Evolutionary conservation across 75 land plant species (phyloP).

Genomic region (Cunninghamia lanceolata): DNA sequence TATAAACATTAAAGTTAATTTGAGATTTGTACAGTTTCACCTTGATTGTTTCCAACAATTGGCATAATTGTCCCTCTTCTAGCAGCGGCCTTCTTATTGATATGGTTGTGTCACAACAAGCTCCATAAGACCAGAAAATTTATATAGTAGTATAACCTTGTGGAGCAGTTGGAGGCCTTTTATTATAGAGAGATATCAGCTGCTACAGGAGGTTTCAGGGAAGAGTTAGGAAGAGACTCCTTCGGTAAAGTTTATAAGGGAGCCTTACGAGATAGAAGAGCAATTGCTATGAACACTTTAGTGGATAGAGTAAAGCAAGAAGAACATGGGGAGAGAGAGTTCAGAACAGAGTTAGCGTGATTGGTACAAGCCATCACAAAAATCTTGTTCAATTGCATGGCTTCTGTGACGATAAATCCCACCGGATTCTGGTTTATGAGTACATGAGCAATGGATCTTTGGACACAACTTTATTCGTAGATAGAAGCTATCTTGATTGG

Average conservation of each 20-base stretch:
- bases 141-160: too few species aligned
- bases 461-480: not conserved
- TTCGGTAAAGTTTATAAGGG: slow-evolving; percentile 35
- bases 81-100: too few species aligned
- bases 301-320: not conserved
- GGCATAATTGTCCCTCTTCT: too few species aligned
- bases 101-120: too few species aligned
- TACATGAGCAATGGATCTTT: slow-evolving; percentile 32
- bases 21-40: too few species aligned
- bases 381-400: not conserved
- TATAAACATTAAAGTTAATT: too few species aligned
- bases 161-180: too few species aligned
- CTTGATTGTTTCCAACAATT: too few species aligned
- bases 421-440: slow-evolving; percentile 18
- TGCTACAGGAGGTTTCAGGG: slow-evolving; percentile 16
- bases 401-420: not conserved
- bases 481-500: slow-evolving; percentile 20
- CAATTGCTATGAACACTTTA: slow-evolving; percentile 26
- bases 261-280: not conserved
- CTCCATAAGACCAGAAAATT: too few species aligned
- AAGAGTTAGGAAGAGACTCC: slow-evolving; percentile 25
- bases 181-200: not conserved
- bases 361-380: not conserved
- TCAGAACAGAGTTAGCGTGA: not conserved
- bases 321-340: slow-evolving; percentile 21